Conservation (phyloP, 1,284 basidiomycete species). For the Kwoniella shivajii region DNA sequence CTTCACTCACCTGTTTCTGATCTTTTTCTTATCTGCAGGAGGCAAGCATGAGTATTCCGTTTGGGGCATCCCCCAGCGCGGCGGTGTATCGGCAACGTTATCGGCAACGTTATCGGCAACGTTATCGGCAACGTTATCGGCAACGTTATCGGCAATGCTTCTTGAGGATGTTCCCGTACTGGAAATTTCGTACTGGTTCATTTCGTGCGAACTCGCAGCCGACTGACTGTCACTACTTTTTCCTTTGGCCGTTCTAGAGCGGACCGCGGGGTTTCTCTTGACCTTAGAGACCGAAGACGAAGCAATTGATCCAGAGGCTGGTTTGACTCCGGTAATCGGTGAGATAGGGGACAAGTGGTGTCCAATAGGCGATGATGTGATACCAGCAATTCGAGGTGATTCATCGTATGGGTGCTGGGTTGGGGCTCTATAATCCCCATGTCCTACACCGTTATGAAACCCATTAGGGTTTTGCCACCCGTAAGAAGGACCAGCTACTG, state of each 20-base stretch:
- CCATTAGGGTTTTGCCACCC: constrained; percentile 11
- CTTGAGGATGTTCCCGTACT: constrained; percentile 35
- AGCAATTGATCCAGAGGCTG: constrained; percentile 18
- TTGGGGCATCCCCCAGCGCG: constrained; percentile 53
- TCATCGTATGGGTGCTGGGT: constrained; percentile 18
- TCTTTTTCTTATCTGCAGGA: constrained; percentile 50
- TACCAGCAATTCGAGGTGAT: constrained; percentile 17
- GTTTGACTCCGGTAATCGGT: constrained; percentile 21
- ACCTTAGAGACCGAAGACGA: constrained; percentile 25
- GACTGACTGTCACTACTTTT: constrained; percentile 17
- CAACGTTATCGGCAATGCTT: no score
- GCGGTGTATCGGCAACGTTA: no score
- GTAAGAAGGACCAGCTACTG: constrained; percentile 9
- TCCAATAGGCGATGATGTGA: constrained; percentile 25
- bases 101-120: no score
- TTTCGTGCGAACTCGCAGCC: constrained; percentile 19
- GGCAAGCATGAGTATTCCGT: constrained; percentile 47
- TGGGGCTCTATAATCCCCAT: neutral
- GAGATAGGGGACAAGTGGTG: constrained; percentile 32
- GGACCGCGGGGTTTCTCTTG: constrained; percentile 9
- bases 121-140: no score
- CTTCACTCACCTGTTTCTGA: constrained; percentile 42
- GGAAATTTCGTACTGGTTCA: constrained; percentile 1
- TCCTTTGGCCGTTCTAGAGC: constrained; percentile 16
- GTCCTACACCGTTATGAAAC: neutral